Conservation (phyloP, 768 basidiomycete species). For the Lactarius hengduanensis region DNA sequence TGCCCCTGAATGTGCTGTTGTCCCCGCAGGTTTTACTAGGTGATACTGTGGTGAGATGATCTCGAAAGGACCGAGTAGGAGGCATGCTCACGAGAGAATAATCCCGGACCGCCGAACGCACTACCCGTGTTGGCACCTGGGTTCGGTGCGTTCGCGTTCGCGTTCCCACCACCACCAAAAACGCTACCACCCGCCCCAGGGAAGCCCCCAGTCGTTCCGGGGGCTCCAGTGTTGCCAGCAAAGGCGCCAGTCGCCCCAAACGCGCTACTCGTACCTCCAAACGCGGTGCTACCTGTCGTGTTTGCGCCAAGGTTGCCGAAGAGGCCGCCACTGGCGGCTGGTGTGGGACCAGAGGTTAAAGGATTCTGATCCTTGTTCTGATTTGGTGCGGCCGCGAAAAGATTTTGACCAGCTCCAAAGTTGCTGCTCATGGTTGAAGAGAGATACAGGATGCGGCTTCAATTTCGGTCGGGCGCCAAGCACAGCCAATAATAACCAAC, state of each 20-base stretch:
- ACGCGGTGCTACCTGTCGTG: conserved; percentile 21
- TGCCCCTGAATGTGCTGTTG: neutral
- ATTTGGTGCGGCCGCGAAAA: conserved; percentile 17
- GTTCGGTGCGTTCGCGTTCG: neutral
- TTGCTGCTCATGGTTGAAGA: conserved; percentile 27
- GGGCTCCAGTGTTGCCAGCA: neutral
- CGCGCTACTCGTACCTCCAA: conserved; percentile 13
- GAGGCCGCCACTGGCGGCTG: conserved; percentile 18
- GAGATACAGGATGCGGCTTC: neutral
- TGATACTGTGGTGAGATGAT: neutral
- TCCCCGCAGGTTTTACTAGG: conserved; percentile 11
- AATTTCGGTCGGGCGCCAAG: conserved; percentile 6
- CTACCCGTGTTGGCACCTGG: neutral
- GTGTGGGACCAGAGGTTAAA: conserved; percentile 8
- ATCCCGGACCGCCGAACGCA: conserved; percentile 1
- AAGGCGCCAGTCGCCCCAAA: neutral
- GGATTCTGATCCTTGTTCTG: conserved; percentile 26
- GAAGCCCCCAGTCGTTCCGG: conserved; percentile 9
- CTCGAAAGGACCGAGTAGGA: neutral
- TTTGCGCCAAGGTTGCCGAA: conserved; percentile 29
- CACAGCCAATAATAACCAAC: neutral
- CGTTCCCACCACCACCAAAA: conserved; percentile 19
- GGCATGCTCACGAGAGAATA: conserved; percentile 13
- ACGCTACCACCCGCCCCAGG: conserved; percentile 9
- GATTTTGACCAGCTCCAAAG: conserved; percentile 17